Evolutionary conservation across 495 filamentous ascomycete species (phyloP).

Genomic region (Tuber brumale): DNA sequence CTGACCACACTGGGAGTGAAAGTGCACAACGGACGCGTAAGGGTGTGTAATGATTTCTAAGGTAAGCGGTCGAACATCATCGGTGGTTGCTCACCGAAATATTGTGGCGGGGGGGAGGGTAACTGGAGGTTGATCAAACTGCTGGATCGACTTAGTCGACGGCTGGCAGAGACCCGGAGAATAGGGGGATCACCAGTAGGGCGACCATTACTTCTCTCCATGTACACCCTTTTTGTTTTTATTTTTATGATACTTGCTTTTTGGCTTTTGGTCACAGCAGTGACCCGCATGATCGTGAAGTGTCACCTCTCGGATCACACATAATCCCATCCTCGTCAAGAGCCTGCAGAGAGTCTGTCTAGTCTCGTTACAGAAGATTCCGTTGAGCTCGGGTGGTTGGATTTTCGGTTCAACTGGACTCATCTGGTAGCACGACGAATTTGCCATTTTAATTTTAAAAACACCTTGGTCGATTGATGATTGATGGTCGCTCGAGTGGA

Average conservation of each 20-base stretch:
- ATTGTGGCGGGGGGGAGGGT: background rate
- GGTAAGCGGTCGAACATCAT: background rate
- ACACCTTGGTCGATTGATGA: background rate
- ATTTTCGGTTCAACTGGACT: background rate
- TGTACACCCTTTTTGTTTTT: background rate
- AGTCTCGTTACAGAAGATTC: background rate
- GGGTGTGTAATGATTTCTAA: background rate
- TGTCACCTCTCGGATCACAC: background rate
- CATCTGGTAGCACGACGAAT: background rate
- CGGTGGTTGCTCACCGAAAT: background rate
- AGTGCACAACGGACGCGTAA: background rate
- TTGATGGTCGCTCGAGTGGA: background rate
- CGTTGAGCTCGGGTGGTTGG: background rate
- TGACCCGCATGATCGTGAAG: background rate
- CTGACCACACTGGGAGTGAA: background rate
- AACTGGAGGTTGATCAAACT: background rate
- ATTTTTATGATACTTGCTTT: slow-evolving; percentile 1
- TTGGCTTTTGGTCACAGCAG: background rate
- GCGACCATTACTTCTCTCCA: background rate
- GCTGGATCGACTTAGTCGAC: background rate
- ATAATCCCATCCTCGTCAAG: background rate
- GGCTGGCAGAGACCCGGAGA: background rate
- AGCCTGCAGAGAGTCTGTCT: background rate
- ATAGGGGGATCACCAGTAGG: background rate
- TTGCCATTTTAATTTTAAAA: background rate